A percentile compares a stretch with the other conserved stretches of the same genome.
Conservation (phyloP, 2,329 filamentous ascomycete genomes). For the Fusarium illudens region DNA sequence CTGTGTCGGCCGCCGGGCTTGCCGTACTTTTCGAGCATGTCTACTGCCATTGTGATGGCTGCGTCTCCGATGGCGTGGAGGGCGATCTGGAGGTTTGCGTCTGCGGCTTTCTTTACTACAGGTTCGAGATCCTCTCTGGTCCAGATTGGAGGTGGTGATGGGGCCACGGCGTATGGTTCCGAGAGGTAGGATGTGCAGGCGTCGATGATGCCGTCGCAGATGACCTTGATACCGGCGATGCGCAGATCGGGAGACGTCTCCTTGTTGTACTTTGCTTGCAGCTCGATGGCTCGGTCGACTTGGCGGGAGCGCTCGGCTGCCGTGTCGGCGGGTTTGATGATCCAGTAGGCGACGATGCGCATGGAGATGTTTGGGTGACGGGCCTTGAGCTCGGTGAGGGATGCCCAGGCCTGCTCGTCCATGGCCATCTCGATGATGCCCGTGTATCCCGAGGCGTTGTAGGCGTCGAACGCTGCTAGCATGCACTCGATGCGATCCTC, state of each 20-base stretch:
- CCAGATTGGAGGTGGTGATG: conserved; percentile 62
- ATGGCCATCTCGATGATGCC: conserved; percentile 69
- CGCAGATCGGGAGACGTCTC: conserved; percentile 52
- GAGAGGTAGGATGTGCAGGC: conserved; percentile 67
- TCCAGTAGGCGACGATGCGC: conserved; percentile 64
- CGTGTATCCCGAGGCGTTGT: conserved; percentile 62
- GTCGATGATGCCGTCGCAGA: conserved; percentile 70
- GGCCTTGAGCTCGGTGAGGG: conserved; percentile 55
- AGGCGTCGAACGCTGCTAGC: conserved; percentile 57
- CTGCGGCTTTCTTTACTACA: conserved; percentile 61
- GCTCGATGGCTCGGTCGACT: conserved; percentile 58
- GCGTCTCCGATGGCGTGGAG: conserved; percentile 71
- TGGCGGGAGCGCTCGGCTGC: conserved; percentile 54
- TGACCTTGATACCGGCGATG: conserved; percentile 69
- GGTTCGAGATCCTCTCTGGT: conserved; percentile 59
- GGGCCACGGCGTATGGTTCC: conserved; percentile 62
- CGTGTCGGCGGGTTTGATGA: conserved; percentile 58
- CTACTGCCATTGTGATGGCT: conserved; percentile 64
- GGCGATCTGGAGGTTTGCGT: conserved; percentile 65
- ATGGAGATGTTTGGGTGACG: conserved; percentile 46
- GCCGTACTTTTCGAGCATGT: conserved; percentile 56
- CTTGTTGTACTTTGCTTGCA: conserved; percentile 49
- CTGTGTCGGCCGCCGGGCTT: conserved; percentile 61
- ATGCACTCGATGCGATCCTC: conserved; percentile 60
- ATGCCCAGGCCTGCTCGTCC: conserved; percentile 65